A percentile compares a stretch with the other conserved stretches of the same genome.
Conservation (phyloP, 768 basidiomycete species). For the Clathrus columnatus region DNA sequence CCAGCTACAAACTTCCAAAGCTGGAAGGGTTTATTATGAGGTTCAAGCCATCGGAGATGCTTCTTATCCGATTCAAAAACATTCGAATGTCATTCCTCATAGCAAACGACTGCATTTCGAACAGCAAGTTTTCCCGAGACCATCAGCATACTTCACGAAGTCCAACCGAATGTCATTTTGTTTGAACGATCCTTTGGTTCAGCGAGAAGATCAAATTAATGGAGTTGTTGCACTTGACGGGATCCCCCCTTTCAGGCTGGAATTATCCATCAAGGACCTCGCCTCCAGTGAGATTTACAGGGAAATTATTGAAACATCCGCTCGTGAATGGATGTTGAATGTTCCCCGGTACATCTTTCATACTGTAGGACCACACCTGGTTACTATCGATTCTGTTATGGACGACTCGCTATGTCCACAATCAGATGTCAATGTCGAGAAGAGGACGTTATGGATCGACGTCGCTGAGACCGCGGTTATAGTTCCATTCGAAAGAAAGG, state of each 20-base stretch:
- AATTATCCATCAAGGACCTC: constrained; percentile 67
- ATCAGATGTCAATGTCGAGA: constrained; percentile 50
- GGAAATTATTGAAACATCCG: constrained; percentile 41
- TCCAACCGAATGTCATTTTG: constrained; percentile 64
- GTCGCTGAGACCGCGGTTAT: constrained; percentile 97
- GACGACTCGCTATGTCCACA: constrained; percentile 83
- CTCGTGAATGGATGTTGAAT: constrained; percentile 60
- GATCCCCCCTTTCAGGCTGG: constrained; percentile 74
- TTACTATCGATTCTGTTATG: constrained; percentile 66
- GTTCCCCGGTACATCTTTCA: constrained; percentile 63
- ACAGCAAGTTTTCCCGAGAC: constrained; percentile 76
- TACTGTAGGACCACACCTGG: constrained; percentile 71
- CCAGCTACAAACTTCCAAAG: constrained; percentile 66
- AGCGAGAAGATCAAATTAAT: constrained; percentile 40
- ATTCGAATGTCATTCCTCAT: constrained; percentile 47
- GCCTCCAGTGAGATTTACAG: constrained; percentile 57
- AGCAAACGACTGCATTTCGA: constrained; percentile 68
- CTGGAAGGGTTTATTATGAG: constrained; percentile 83
- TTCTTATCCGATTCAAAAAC: constrained; percentile 67
- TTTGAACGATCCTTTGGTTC: constrained; percentile 55
- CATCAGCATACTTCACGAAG: constrained; percentile 71
- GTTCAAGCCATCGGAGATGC: constrained; percentile 83
- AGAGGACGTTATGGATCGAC: constrained; percentile 70
- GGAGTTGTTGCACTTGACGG: constrained; percentile 68
- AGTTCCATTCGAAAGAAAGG: constrained; percentile 67